phyloP scores from a whole-genome alignment of 2,329 filamentous ascomycete genomes.

The Ambrosiella beaveri region DNA sequence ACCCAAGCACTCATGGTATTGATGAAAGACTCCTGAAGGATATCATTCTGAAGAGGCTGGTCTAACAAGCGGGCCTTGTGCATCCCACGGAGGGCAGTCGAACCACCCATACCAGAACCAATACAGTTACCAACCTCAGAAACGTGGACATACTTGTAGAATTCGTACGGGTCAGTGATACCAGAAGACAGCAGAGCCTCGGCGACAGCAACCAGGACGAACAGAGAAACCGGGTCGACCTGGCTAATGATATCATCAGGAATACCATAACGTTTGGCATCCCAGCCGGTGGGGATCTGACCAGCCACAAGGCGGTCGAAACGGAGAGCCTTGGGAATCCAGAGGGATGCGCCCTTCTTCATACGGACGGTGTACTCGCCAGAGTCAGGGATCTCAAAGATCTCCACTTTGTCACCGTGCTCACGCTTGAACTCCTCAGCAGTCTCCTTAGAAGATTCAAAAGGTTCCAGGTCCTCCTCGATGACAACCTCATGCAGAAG shows the following conservation, averaged over 20 bases:
- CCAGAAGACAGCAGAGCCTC: slow-evolving; percentile 82
- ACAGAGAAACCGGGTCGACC: slow-evolving; percentile 91
- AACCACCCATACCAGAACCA: slow-evolving; percentile 95
- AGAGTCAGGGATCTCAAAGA: slow-evolving; percentile 85
- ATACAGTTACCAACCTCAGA: slow-evolving; percentile 97
- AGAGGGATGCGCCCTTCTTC: slow-evolving; percentile 85
- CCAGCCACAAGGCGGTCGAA: slow-evolving; percentile 96
- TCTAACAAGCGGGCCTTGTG: slow-evolving; percentile 96
- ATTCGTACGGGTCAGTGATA: slow-evolving; percentile 98
- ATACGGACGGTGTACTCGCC: slow-evolving; percentile 89
- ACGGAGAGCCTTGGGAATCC: slow-evolving; percentile 91
- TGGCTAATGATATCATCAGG: slow-evolving; percentile 96
- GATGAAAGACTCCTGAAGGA: slow-evolving; percentile 98
- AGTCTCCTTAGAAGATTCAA: slow-evolving; percentile 92
- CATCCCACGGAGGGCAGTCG: slow-evolving; percentile 84
- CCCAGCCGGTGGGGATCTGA: slow-evolving; percentile 93
- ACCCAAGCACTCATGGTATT: slow-evolving; percentile 99
- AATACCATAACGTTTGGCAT: slow-evolving; percentile 88
- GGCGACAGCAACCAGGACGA: slow-evolving; percentile 81
- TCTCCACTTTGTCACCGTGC: slow-evolving; percentile 93
- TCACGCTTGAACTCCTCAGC: slow-evolving; percentile 94
- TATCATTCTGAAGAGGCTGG: slow-evolving; percentile 95
- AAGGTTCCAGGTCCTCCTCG: slow-evolving; percentile 89
- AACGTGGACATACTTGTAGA: slow-evolving; percentile 98
- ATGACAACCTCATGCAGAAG: slow-evolving; percentile 95